phyloP scores from a whole-genome alignment of 805 yeast genomes.

The Ascoidea rubescens region DNA sequence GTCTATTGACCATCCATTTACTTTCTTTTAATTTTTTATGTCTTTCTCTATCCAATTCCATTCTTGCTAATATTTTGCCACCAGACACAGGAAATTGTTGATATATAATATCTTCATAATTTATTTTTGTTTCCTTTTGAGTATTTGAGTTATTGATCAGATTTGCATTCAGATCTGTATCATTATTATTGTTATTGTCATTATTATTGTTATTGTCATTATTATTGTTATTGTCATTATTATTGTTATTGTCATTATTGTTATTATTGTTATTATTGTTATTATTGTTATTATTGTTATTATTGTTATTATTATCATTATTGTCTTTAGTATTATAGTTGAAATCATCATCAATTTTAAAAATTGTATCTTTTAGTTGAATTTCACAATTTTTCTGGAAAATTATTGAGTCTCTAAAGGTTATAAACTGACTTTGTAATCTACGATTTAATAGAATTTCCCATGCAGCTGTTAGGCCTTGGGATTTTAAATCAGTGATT shows the following conservation, averaged over 20 bases:
- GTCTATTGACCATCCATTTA: slow-evolving; percentile 55
- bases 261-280: neutral
- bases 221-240: slow-evolving; percentile 1
- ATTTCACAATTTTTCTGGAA: neutral
- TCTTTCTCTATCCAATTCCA: slow-evolving; percentile 89
- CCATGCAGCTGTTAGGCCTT: slow-evolving; percentile 29
- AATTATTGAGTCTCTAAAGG: neutral
- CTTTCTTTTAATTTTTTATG: slow-evolving; percentile 76
- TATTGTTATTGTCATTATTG: slow-evolving; percentile 1
- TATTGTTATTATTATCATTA: too few species aligned
- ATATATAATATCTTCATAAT: too few species aligned
- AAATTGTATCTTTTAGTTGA: neutral
- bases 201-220: neutral
- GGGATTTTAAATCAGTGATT: too few species aligned
- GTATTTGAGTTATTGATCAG: neutral
- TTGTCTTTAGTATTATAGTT: too few species aligned
- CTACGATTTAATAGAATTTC: slow-evolving; percentile 29
- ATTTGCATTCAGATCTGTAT: slow-evolving; percentile 1
- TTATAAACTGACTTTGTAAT: slow-evolving; percentile 31
- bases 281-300: too few species aligned
- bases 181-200: slow-evolving; percentile 4
- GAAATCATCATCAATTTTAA: too few species aligned
- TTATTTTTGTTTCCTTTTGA: neutral
- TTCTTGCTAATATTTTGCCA: slow-evolving; percentile 55
- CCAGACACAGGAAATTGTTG: slow-evolving; percentile 14